Evolutionary conservation across 768 basidiomycete genomes (phyloP), one percentile per base, ranked within the genome.

Genomic region (Leccinellum luteum): DNA sequence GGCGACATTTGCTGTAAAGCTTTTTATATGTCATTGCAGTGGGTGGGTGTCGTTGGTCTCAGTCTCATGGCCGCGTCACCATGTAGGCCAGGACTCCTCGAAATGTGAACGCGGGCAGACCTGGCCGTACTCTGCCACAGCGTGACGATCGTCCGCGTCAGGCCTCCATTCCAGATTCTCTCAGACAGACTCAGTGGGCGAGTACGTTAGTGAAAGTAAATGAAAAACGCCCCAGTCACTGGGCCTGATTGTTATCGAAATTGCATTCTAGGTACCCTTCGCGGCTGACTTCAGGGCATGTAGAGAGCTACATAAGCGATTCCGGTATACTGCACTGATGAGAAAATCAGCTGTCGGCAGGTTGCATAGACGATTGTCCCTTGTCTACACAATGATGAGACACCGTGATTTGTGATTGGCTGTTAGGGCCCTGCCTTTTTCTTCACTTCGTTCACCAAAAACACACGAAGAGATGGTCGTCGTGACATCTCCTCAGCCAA

Each of bases 401-500:
- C 30, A 25, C 30, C 6, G 44, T 10, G 23, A 27, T 25, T 23
- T 27, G n/a, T 49, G 48, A 49, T 49, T 49, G 48, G 48, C 23
- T 49, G 49, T 28, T 25, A 17, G 21, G 13, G 45, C 27, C 25
- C 54, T 48, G 35, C 52, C 44, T 49, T 41, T 55, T n/a, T 17
- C 21, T 15, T 4, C 17, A 48, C 47, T 23, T 48, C 27, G 47
- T 19, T 31, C 28, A 15, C 31, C 14, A 32, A 35, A 10, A 35
- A 10, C 52, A 60, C 53, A 51, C 43, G 59, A 23, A 64, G 56
- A 59, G 48, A 70, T 65, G 65, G 62, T 62, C 51, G 47, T 57
- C 53, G 50, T 63, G 9, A n/a, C 59, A 25, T 52, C 69, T n/a
- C 44, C 66, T 7, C 69, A 72, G 32, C 57, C 67, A 48, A 69